Conservation (phyloP, 805 yeast genomes). For the Spathaspora passalidarum region DNA sequence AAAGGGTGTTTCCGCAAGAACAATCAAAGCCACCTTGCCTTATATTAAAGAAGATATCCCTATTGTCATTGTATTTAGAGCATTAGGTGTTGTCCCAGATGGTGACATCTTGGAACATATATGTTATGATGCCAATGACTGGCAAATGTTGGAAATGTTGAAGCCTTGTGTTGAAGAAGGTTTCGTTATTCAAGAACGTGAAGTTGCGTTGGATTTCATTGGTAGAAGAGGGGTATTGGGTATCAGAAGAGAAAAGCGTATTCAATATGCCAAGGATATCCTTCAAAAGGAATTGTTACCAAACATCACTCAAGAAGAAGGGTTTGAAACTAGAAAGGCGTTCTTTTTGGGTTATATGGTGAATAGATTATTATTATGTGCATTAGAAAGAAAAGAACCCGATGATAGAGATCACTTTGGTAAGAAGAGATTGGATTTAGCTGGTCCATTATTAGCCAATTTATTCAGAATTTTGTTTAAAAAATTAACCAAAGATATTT, state of each 20-base stretch:
- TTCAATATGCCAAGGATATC: slow-evolving; percentile 95
- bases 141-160: slow-evolving; percentile 99
- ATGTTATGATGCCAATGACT: slow-evolving; percentile 95
- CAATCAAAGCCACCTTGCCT: slow-evolving; percentile 93
- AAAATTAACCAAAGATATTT: slow-evolving; percentile 93
- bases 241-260: slow-evolving; percentile 95
- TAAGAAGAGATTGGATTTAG: slow-evolving; percentile 95
- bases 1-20: slow-evolving; percentile 65
- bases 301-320: slow-evolving; percentile 95
- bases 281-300: slow-evolving; percentile 95
- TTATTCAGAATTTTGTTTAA: slow-evolving; percentile 92
- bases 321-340: slow-evolving; percentile 95
- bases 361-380: slow-evolving; percentile 89
- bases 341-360: slow-evolving; percentile 98
- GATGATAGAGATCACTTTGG: slow-evolving; percentile 99
- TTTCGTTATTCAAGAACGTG: slow-evolving; percentile 95
- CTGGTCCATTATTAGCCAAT: slow-evolving; percentile 96
- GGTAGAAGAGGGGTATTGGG: slow-evolving; percentile 98
- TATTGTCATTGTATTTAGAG: slow-evolving; percentile 94
- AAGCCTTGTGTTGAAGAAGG: slow-evolving; percentile 99
- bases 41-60: slow-evolving; percentile 97
- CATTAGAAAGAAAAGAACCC: slow-evolving; percentile 94
- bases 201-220: slow-evolving; percentile 94
- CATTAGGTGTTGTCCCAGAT: slow-evolving; percentile 97
- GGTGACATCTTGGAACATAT: slow-evolving; percentile 98